Evolutionary conservation across 1,139 yeast genomes (phyloP).

Genomic region (Geotrichum siamense): DNA sequence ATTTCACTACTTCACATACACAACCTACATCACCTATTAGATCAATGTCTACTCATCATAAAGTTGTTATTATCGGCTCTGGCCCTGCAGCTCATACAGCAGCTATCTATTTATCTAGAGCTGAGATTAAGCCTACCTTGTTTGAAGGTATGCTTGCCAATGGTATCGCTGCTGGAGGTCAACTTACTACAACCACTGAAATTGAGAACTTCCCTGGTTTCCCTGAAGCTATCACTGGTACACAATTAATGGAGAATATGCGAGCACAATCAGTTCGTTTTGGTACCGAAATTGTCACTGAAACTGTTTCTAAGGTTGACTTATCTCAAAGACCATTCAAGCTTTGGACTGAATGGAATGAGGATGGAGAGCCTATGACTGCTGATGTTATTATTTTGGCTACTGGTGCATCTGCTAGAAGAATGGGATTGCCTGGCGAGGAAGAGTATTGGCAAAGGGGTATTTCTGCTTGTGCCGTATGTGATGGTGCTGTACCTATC

Average conservation of each 20-base stretch:
- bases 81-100: constrained; percentile 99
- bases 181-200: constrained; percentile 94
- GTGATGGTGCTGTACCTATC: constrained; percentile 98
- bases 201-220: constrained; percentile 95
- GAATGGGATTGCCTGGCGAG: constrained; percentile 91
- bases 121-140: constrained; percentile 87
- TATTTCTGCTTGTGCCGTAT: constrained; percentile 97
- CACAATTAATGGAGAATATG: constrained; percentile 89
- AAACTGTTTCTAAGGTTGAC: constrained; percentile 88
- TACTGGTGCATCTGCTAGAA: constrained; percentile 96
- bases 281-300: constrained; percentile 91
- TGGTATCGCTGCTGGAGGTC: constrained; percentile 99
- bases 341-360: constrained; percentile 93
- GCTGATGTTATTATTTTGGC: constrained; percentile 90
- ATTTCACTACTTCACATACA: neutral
- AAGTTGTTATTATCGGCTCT: constrained; percentile 89
- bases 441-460: constrained; percentile 98
- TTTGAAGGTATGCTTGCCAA: constrained; percentile 97
- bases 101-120: constrained; percentile 92
- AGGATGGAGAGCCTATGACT: constrained; percentile 72
- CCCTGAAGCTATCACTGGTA: constrained; percentile 88
- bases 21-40: constrained; percentile 8
- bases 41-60: constrained; percentile 48
- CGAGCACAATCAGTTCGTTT: constrained; percentile 76
- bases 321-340: constrained; percentile 82